Percentiles rank a stretch among this genome's conserved stretches.
Conservation (phyloP, 2,329 filamentous ascomycete species). For the Lachnum nothofagi region DNA sequence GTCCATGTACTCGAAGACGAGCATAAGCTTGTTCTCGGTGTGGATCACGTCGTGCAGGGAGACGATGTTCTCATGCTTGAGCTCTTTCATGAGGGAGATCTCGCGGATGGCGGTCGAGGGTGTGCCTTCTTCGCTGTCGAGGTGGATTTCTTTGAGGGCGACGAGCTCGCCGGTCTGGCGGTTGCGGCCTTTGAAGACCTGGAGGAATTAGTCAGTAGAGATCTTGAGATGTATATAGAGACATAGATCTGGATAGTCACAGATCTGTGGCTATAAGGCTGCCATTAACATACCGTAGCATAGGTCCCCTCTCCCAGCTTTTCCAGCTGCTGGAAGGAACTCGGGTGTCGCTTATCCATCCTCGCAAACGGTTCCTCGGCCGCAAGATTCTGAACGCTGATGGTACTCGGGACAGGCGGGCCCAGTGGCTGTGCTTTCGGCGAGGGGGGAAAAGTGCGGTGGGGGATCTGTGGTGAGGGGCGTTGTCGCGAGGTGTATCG, state of each 20-base stretch:
- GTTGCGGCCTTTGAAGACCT: constrained; percentile 99
- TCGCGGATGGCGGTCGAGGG: constrained; percentile 96
- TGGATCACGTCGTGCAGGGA: constrained; percentile 97
- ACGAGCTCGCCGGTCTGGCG: constrained; percentile 94
- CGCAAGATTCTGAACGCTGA: constrained; percentile 32
- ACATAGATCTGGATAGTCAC: no score
- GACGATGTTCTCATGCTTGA: constrained; percentile 98
- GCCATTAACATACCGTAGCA: constrained; percentile 66
- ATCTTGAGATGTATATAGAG: not conserved
- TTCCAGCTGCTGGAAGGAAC: constrained; percentile 96
- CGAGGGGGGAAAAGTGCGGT: constrained; percentile 30
- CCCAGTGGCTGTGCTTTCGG: constrained; percentile 21
- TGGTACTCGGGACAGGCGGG: constrained; percentile 30
- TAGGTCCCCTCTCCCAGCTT: constrained; percentile 98
- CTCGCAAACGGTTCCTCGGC: constrained; percentile 19
- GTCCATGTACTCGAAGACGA: constrained; percentile 99
- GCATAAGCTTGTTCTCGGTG: constrained; percentile 99
- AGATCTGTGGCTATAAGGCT: no score
- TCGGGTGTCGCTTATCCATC: constrained; percentile 89
- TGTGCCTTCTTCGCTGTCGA: constrained; percentile 96
- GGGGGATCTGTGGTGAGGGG: constrained; percentile 23
- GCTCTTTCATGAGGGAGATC: constrained; percentile 98
- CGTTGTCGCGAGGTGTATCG: constrained; percentile 34
- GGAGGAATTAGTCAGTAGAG: constrained; percentile 24
- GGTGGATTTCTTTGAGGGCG: constrained; percentile 95